Evolutionary conservation across 306 rosid species (phyloP).

Genomic region (Lathyrus sativus): DNA sequence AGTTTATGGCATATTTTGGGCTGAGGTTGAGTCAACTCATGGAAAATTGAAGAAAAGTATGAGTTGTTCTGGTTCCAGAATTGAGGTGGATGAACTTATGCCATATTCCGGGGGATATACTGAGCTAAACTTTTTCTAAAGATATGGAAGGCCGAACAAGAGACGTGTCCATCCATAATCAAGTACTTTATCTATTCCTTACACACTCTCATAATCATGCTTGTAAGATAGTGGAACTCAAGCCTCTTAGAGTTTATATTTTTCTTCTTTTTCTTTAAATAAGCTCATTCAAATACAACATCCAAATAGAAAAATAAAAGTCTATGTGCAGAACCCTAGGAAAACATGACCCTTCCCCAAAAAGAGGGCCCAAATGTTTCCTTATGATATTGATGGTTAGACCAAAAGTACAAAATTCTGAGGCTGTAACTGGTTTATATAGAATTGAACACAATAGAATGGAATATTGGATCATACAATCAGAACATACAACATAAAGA

Average conservation of each 20-base stretch:
- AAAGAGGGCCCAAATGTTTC: constrained; percentile 24
- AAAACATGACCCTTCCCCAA: constrained; percentile 2
- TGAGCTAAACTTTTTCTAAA: constrained; percentile 88
- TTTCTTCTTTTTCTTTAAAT: not conserved
- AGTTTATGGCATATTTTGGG: constrained; percentile 90
- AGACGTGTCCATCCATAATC: constrained; percentile 44
- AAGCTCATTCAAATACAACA: constrained; percentile 25
- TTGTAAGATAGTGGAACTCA: constrained; percentile 30
- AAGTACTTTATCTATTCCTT: constrained; percentile 48
- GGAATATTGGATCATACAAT: constrained; percentile 33
- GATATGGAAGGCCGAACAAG: constrained; percentile 44
- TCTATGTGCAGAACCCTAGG: constrained; percentile 22
- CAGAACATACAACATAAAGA: constrained; percentile 39
- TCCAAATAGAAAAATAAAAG: constrained; percentile 30
- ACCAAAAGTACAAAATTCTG: constrained; percentile 44
- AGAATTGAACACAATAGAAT: constrained; percentile 36
- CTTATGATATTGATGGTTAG: constrained; percentile 31
- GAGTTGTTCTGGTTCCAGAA: constrained; percentile 85
- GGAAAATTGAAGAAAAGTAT: constrained; percentile 80
- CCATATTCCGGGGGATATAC: constrained; percentile 95
- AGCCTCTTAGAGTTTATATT: constrained; percentile 16
- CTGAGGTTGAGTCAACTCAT: constrained; percentile 89
- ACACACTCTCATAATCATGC: constrained; percentile 30
- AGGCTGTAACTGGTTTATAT: constrained; percentile 30
- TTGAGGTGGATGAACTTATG: constrained; percentile 89